Conservation (phyloP, 345 rosid genomes). For the Heritiera littoralis region DNA sequence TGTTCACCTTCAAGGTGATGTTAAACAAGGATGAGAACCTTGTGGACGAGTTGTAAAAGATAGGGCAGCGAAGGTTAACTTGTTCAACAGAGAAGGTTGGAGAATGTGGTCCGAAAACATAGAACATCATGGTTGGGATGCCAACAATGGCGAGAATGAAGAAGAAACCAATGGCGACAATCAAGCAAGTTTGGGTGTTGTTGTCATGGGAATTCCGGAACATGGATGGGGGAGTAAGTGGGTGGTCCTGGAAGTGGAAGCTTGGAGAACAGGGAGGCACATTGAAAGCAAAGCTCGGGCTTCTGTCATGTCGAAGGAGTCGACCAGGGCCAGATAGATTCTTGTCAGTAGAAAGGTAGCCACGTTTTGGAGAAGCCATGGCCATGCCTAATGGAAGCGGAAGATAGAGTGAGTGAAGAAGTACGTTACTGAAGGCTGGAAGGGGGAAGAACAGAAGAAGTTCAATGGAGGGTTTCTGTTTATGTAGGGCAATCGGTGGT, state of each 20-base stretch:
- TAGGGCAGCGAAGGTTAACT: neutral
- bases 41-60: neutral
- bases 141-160: neutral
- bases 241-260: neutral
- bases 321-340: neutral
- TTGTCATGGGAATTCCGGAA: neutral
- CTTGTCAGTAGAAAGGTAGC: neutral
- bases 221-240: neutral
- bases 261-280: neutral
- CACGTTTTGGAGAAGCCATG: neutral
- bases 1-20: neutral
- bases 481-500: neutral
- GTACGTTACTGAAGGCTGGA: no score
- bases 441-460: neutral
- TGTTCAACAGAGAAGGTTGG: neutral
- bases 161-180: neutral
- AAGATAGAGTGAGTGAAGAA: no score
- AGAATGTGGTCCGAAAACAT: neutral
- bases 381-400: neutral
- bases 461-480: neutral
- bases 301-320: neutral
- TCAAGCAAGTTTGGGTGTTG: neutral
- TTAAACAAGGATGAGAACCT: neutral
- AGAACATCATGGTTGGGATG: neutral
- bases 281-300: neutral